phyloP scores from a whole-genome alignment of 768 basidiomycete species.

The Termitomyces sp. region DNA sequence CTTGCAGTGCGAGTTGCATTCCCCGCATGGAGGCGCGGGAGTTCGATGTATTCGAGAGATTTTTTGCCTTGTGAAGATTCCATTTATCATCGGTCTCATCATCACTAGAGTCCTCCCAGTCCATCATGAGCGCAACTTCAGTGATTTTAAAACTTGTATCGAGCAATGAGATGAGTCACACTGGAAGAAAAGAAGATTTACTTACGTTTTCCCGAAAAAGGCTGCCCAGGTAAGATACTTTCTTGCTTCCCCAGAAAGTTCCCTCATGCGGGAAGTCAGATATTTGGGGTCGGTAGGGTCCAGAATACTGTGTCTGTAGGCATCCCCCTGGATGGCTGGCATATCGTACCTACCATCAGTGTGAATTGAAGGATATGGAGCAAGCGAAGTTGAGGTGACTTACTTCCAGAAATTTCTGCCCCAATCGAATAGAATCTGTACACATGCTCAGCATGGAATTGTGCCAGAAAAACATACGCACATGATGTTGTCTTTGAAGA shows the following conservation, averaged over 20 bases:
- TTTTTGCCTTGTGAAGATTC: conserved; percentile 47
- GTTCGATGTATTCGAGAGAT: conserved; percentile 31
- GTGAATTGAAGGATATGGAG: background rate
- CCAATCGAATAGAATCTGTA: conserved; percentile 61
- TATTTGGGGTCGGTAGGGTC: conserved; percentile 63
- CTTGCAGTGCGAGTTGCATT: conserved; percentile 57
- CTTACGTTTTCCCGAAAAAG: conserved; percentile 67
- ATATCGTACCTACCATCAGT: conserved; percentile 44
- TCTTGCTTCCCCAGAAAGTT: conserved; percentile 57
- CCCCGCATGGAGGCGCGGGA: conserved; percentile 62
- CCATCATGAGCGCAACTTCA: conserved; percentile 69
- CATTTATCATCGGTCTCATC: conserved; percentile 48
- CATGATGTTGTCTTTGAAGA: conserved; percentile 58
- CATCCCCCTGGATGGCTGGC: conserved; percentile 45
- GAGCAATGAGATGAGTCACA: background rate
- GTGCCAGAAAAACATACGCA: conserved; percentile 22
- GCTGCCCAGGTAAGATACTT: conserved; percentile 70
- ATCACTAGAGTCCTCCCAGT: conserved; percentile 62
- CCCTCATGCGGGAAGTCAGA: conserved; percentile 51
- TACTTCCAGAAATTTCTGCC: conserved; percentile 63
- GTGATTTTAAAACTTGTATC: conserved; percentile 59
- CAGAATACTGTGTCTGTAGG: conserved; percentile 45
- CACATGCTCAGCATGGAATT: background rate
- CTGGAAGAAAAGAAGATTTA: conserved; percentile 4
- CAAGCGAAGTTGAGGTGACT: conserved; percentile 17